Evolutionary conservation across 2,329 filamentous ascomycete genomes (phyloP), one percentile per base, ranked within the genome.

Genomic region (Fusarium abutilonis): DNA sequence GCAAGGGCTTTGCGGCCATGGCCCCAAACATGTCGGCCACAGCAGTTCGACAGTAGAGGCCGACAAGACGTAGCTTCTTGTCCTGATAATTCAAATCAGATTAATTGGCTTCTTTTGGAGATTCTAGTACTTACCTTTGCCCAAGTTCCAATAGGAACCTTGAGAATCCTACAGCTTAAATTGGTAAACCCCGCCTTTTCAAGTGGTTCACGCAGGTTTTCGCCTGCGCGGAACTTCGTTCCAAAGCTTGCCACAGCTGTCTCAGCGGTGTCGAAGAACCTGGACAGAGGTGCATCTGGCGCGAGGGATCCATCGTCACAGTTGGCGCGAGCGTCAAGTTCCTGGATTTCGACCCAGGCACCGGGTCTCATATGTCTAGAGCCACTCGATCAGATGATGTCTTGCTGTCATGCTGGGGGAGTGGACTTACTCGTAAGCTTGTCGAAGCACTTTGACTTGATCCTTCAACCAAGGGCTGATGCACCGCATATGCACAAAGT

Each of bases 281-380:
- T 67, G n/a, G 60, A 60, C 2, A 77, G 52, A 9, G 72, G 64
- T 26, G 76, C 69, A 26, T 77, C 70, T 0, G 71, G 56, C 0
- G 69, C 49, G 53, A 80, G 73, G 2, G 76, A 75, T n/a, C 63
- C 73, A 26, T 78, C 77, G 51, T 79, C 77, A 45, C 74, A 79
- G 35, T 73, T 69, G 17, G 77, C 70, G 14, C 68, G 68, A 5
- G 70, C 73, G 35, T 77, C 73, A 8, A 79, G 69, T 31, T 80
- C 79, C 26, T 78, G 67, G 7, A 69, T 69, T 21, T 69, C 67
- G 1, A 69, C 58, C 67, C 67, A 69, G 0, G 49, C 67, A 0
- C 67, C 67, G 3, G 66, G 67, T 0, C 56, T 63, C 23, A 69
- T 35, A 3, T 69, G 64, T 0, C 67, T 69, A 2, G 6, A n/a